Base-by-base conservation (phyloP, 345 rosid genomes). In the Turritis glabra region DNA sequence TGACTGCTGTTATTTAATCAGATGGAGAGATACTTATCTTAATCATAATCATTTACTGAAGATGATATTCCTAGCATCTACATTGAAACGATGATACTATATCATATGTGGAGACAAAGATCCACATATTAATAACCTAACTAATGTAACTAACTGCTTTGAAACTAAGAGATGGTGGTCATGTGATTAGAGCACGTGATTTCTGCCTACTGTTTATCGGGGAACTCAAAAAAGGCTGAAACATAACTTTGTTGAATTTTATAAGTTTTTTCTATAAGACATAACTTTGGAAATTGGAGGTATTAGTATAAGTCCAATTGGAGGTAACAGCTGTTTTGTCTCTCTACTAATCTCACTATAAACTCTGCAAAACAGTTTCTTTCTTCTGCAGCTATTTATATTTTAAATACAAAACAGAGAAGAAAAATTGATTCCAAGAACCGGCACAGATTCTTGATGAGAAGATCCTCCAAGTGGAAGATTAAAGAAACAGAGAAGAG, bases 251-350 rank as follows among this genome's bases (percentile, higher is more conserved):
- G 62, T 48, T 74, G 23, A 74, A 32, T 66, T 66, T 74, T 75
- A 37, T 71, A 63, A n/a, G 53, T 46, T 19, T 11, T 32, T 40
- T 69, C 7, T 5, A 9, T 43, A 60, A 53, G 70, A 25, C 79
- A 23, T 40, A 41, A 62, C 75, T 44, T 69, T 44, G 80, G 80
- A 76, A 76, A 11, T 69, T 69, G 80, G 75, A 43, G 54, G 59
- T 76, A 33, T 44, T 62, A 17, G 59, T 41, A 48, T 10, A 69
- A 43, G 52, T 76, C 58, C 75, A 76, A 33, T 13, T 77, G 80
- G 73, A 71, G 69, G 63, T 65, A 71, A 58, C 73, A 65, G 77
- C 80, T 72, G 80, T 72, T 77, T 65, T 77, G 80, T 58, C 77
- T 65, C 68, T 48, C 76, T 64, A 25, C 29, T 71, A 70, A 53